Conservation (phyloP, 192 early-diverging fungal genomes). For the Coemansia sp. region DNA sequence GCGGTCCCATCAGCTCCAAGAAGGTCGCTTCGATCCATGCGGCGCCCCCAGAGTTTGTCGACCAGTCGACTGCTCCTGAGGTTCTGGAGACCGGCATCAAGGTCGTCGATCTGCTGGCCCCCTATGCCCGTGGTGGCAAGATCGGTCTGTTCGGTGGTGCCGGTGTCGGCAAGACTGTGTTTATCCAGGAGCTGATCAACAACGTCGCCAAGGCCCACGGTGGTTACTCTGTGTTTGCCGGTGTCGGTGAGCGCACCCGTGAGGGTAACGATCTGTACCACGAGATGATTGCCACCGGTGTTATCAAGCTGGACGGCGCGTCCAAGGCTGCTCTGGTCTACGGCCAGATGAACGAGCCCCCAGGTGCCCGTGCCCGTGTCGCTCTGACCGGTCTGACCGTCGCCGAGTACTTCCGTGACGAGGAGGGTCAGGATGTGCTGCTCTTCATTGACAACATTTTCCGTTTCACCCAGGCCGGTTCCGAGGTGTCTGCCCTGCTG, state of each 20-base stretch:
- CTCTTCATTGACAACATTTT: slow-evolving; percentile 99
- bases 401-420: slow-evolving; percentile 99
- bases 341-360: slow-evolving; percentile 99
- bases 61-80: slow-evolving; percentile 93
- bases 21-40: slow-evolving; percentile 87
- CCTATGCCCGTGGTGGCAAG: slow-evolving; percentile 97
- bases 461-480: slow-evolving; percentile 99
- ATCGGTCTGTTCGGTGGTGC: slow-evolving; percentile 99
- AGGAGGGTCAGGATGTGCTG: slow-evolving; percentile 98
- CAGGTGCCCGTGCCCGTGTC: slow-evolving; percentile 98
- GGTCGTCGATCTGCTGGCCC: slow-evolving; percentile 97
- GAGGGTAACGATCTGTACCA: slow-evolving; percentile 99
- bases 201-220: slow-evolving; percentile 99
- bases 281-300: slow-evolving; percentile 96
- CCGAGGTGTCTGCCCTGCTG: slow-evolving; percentile 98
- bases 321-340: slow-evolving; percentile 96
- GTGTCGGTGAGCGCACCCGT: slow-evolving; percentile 98
- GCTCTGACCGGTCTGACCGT: slow-evolving; percentile 96
- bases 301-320: slow-evolving; percentile 91
- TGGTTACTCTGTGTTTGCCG: slow-evolving; percentile 98
- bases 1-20: slow-evolving; percentile 93
- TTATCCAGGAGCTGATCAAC: slow-evolving; percentile 99
- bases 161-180: slow-evolving; percentile 99
- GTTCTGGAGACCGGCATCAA: slow-evolving; percentile 98
- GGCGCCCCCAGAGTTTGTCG: slow-evolving; percentile 90